Evolutionary conservation across 1,139 yeast species (phyloP).

Genomic region (Debaryomycetaceae sp.): DNA sequence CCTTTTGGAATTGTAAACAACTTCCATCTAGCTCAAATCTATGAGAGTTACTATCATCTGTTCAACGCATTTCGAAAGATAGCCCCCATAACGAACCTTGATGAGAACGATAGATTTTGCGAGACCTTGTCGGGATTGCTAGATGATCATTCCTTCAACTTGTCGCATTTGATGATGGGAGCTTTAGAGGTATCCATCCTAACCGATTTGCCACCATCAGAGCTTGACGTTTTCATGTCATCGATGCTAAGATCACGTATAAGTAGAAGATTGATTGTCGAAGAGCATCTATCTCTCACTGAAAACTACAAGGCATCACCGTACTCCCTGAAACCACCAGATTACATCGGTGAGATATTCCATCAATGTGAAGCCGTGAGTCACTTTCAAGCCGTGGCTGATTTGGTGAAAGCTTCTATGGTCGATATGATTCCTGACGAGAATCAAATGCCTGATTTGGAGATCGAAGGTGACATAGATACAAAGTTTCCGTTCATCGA

Average conservation of each 20-base stretch:
- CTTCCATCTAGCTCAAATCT: slow-evolving; percentile 79
- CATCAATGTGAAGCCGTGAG: slow-evolving; percentile 74
- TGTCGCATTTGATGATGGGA: slow-evolving; percentile 91
- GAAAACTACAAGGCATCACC: slow-evolving; percentile 51
- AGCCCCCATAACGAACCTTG: slow-evolving; percentile 60
- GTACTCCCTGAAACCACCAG: slow-evolving; percentile 51
- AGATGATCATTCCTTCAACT: slow-evolving; percentile 73
- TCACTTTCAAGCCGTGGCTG: slow-evolving; percentile 53
- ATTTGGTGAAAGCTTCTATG: slow-evolving; percentile 41
- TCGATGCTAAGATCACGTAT: slow-evolving; percentile 79
- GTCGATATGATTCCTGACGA: slow-evolving; percentile 50
- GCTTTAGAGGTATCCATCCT: slow-evolving; percentile 77
- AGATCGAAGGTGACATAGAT: slow-evolving; percentile 63
- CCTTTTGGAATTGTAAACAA: slow-evolving; percentile 86
- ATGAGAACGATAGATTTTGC: slow-evolving; percentile 75
- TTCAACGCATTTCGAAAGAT: slow-evolving; percentile 80
- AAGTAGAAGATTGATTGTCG: slow-evolving; percentile 84
- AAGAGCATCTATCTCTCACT: slow-evolving; percentile 81
- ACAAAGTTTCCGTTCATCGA: slow-evolving; percentile 77
- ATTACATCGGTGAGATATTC: slow-evolving; percentile 84
- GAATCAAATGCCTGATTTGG: slow-evolving; percentile 67
- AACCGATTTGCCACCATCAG: slow-evolving; percentile 55
- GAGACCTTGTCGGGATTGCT: slow-evolving; percentile 56
- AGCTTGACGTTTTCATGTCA: slow-evolving; percentile 71
- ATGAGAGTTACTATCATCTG: slow-evolving; percentile 83